Evolutionary conservation across 2,329 filamentous ascomycete species (phyloP), one percentile per base, ranked within the genome.

Genomic region (Colletotrichum lindemuthianum): DNA sequence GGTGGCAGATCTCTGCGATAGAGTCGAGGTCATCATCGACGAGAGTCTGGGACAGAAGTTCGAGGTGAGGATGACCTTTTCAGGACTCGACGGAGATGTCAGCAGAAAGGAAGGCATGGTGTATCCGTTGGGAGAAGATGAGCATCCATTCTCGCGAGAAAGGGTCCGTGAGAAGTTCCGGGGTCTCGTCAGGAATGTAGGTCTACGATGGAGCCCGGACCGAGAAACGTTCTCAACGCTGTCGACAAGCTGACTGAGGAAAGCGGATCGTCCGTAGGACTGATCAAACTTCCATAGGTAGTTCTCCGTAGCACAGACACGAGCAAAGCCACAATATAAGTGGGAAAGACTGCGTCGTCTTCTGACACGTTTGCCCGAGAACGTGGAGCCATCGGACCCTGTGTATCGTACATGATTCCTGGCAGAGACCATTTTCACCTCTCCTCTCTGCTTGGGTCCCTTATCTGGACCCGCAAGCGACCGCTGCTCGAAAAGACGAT

Each of bases 121-220:
- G 7, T 68, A 61, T 16, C 69, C 70, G 4, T 56, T 71, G 10
- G 71, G 70, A 33, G 70, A 73, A 52, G 54, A 65, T 15, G 60
- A 71, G 41, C 61, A 72, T 51, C 70, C 70, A 0, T 69, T 72
- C 34, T 63, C 63, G 8, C 66, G 58, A 13, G 68, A 70, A 39
- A 63, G 54, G 9, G 68, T 72, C n/a, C 67, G 68, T 11, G 47
- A 53, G 6, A 72, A 73, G 53, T 70, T 72, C 44, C 51, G 69
- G n/a, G 64, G 69, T 34, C 54, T 72, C 37, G 70, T 68, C 13
- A 49, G 45, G 12, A 53, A 68, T 9, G 65, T n/a, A n/a, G n/a
- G n/a, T 69, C 8, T 71, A 61, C 36, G 61, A 45, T 40, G 15
- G 33, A 6, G 8, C 16, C 4, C 49, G 15, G 12, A 15, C 49